These are phyloP conservation scores for Hypomyces rosellus DNA, from an alignment of 2,329 filamentous ascomycete species.

Conservation along the genomic window DNA sequence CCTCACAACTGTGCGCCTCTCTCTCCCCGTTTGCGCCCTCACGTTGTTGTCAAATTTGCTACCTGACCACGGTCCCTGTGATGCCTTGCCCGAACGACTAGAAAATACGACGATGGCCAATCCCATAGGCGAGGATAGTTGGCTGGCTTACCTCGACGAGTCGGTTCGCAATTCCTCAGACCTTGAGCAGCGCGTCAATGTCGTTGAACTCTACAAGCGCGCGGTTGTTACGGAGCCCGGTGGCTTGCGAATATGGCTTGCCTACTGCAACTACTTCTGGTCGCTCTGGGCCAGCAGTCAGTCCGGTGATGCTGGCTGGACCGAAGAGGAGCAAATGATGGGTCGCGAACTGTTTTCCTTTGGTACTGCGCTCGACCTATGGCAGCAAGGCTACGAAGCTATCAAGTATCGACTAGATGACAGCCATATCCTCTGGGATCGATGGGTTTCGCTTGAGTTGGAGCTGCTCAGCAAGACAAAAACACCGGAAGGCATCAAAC, in stretches of 20 bases:
- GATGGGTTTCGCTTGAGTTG: slow-evolving; percentile 66
- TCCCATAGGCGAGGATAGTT: slow-evolving; percentile 69
- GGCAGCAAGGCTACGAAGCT: slow-evolving; percentile 64
- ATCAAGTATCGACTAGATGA: slow-evolving; percentile 70
- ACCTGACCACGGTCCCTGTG: slow-evolving; percentile 13
- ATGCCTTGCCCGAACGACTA: slow-evolving; percentile 19
- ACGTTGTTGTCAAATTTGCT: not conserved
- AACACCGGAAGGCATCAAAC: slow-evolving; percentile 52
- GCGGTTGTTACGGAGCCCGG: slow-evolving; percentile 66
- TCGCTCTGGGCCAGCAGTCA: slow-evolving; percentile 61
- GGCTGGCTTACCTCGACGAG: slow-evolving; percentile 72
- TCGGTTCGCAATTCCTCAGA: slow-evolving; percentile 54
- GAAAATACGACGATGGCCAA: slow-evolving; percentile 35
- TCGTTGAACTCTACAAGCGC: slow-evolving; percentile 66
- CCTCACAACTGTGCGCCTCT: not conserved
- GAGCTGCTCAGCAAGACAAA: slow-evolving; percentile 55
- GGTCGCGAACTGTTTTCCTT: slow-evolving; percentile 68
- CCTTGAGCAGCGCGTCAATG: slow-evolving; percentile 60
- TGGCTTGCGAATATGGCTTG: slow-evolving; percentile 67
- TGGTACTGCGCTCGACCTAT: slow-evolving; percentile 59
- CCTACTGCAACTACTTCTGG: slow-evolving; percentile 74
- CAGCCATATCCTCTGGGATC: slow-evolving; percentile 74
- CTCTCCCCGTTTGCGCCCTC: not conserved
- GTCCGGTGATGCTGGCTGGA: slow-evolving; percentile 46
- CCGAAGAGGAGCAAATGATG: slow-evolving; percentile 61